Evolutionary conservation across 768 basidiomycete species (phyloP).

Genomic region (Hygrophoropsis aurantiaca): DNA sequence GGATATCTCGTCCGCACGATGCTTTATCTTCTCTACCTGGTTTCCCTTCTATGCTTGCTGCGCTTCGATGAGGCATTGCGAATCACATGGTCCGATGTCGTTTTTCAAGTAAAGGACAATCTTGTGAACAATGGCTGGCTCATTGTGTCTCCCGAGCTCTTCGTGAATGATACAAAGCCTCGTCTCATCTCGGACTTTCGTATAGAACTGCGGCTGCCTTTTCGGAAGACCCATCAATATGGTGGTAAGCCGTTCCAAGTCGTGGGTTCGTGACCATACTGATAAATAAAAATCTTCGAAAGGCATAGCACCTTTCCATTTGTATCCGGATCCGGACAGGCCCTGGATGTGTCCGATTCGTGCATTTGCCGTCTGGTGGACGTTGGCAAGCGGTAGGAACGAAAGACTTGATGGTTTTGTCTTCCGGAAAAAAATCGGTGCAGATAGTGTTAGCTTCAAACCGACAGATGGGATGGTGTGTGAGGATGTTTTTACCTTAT

Average conservation of each 20-base stretch:
- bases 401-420: not conserved
- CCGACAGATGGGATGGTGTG: not conserved
- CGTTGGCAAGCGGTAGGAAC: not conserved
- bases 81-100: conserved; percentile 27
- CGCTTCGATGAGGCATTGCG: conserved; percentile 35
- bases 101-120: conserved; percentile 1
- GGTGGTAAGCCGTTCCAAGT: conserved; percentile 22
- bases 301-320: conserved; percentile 32
- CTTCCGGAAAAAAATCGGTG: conserved; percentile 1
- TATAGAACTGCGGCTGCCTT: conserved; percentile 23
- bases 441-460: not conserved
- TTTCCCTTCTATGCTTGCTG: conserved; percentile 34
- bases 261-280: conserved; percentile 1
- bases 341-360: conserved; percentile 35
- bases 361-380: conserved; percentile 30
- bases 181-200: conserved; percentile 2
- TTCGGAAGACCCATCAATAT: conserved; percentile 29
- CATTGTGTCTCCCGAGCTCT: conserved; percentile 1
- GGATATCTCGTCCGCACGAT: conserved; percentile 23
- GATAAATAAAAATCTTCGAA: not conserved
- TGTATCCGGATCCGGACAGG: conserved; percentile 20
- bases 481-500: not conserved
- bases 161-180: not conserved
- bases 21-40: conserved; percentile 29
- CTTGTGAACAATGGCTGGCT: conserved; percentile 4